Conservation (phyloP, 805 yeast species). For the Starmera dryadoides region DNA sequence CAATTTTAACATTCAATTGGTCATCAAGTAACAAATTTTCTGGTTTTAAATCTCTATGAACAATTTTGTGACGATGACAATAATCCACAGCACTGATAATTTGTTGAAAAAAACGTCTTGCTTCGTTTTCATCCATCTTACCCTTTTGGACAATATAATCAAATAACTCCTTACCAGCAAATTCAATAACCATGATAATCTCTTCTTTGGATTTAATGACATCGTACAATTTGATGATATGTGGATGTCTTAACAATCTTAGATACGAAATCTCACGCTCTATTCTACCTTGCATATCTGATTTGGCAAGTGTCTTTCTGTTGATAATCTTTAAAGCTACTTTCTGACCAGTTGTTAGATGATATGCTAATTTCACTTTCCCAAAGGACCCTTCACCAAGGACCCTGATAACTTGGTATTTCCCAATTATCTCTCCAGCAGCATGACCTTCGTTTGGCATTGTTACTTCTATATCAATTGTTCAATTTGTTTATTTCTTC, state of each 20-base stretch:
- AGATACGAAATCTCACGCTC: conserved; percentile 92
- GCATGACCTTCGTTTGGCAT: conserved; percentile 4
- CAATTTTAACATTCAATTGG: conserved; percentile 85
- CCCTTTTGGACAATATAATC: conserved; percentile 95
- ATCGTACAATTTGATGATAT: conserved; percentile 90
- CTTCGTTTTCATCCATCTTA: conserved; percentile 86
- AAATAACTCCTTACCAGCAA: conserved; percentile 92
- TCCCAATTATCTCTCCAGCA: conserved; percentile 60
- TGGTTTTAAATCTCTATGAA: conserved; percentile 93
- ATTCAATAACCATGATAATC: conserved; percentile 95
- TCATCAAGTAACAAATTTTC: conserved; percentile 89
- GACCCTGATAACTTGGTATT: conserved; percentile 87
- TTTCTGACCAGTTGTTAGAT: conserved; percentile 81
- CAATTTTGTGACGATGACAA: conserved; percentile 94
- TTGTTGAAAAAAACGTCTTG: conserved; percentile 90
- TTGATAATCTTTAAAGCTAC: conserved; percentile 93
- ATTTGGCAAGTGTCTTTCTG: conserved; percentile 83
- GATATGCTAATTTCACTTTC: conserved; percentile 87
- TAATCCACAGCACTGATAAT: conserved; percentile 94
- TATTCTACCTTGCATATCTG: conserved; percentile 95
- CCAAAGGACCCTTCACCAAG: conserved; percentile 97
- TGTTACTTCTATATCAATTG: neutral
- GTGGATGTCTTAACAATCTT: conserved; percentile 87
- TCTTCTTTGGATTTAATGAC: conserved; percentile 94
- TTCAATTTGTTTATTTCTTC: no score